Base-by-base conservation (phyloP, 164 flowering plant species). In the Nymphaea colorata region DNA sequence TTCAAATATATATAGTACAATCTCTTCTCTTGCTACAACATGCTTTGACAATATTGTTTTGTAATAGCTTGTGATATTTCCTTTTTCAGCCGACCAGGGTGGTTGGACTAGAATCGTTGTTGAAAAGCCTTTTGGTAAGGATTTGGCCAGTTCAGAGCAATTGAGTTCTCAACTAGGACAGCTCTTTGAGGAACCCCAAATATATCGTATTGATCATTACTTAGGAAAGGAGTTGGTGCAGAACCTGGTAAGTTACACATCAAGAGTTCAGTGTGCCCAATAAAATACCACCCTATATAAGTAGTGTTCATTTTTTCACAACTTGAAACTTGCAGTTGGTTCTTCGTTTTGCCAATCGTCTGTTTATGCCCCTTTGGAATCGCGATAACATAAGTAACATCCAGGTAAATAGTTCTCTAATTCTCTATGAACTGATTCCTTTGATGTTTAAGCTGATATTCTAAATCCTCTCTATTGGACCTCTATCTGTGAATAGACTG, bases 21-120 rank as follows among this genome's bases (percentile, higher is more conserved):
- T 25, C 36, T 25, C 36, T 25, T 25, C 36, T 25, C 1, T 25
- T 25, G 36, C 36, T 25, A 25, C 36, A 25, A 25, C 36, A 25
- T 25, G 36, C 36, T 25, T 0, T 25, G 36, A 25, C 36, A 25
- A 25, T 25, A 25, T 25, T 25, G 36, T 25, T 25, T 25, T 25
- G 36, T 25, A 25, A 25, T 25, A 25, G 36, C 36, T 25, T 25
- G 36, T 25, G 36, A 25, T 25, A 25, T 51, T 51, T 51, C 10
- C 14, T 5, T 51, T 51, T 51, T 15, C 90, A 94, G 99, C 96
- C 81, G 87, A 90, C 83, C 85, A 81, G 79, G 92, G 96, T 82
- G 99, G 99, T 72, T 94, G 99, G 99, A 94, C 96, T 68, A 84
- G 99, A 6, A 76, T 91, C 73, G 94, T 95, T 75, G 96, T 95